Conservation (phyloP, 495 filamentous ascomycete species). For the Wilcoxina mikolae region DNA sequence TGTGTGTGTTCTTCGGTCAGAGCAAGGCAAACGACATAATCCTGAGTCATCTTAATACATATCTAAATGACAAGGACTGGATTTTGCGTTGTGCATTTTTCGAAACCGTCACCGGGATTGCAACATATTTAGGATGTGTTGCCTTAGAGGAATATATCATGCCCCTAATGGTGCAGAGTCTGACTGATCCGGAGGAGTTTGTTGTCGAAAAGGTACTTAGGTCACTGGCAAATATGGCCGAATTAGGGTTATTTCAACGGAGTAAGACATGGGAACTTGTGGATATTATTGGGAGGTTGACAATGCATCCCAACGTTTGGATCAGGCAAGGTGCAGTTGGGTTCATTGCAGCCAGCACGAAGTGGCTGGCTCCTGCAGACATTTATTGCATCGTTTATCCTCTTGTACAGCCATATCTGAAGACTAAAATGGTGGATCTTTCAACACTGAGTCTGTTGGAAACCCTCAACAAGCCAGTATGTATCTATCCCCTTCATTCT, state of each 20-base stretch:
- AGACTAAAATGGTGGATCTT: conserved; percentile 45
- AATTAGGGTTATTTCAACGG: conserved; percentile 71
- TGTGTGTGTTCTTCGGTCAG: conserved; percentile 92
- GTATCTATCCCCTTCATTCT: neutral
- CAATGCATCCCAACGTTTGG: conserved; percentile 90
- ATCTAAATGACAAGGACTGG: conserved; percentile 94
- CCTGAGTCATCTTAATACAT: conserved; percentile 89
- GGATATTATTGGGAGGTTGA: conserved; percentile 32
- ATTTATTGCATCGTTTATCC: conserved; percentile 67
- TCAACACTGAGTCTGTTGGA: conserved; percentile 64
- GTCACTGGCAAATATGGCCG: conserved; percentile 77
- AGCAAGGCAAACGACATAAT: conserved; percentile 83
- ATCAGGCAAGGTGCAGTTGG: conserved; percentile 56
- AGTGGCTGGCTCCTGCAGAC: conserved; percentile 68
- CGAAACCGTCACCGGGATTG: conserved; percentile 85
- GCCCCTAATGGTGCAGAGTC: conserved; percentile 89
- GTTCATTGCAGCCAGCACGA: conserved; percentile 62
- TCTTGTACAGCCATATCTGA: conserved; percentile 68
- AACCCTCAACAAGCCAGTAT: conserved; percentile 57
- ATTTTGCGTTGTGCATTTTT: conserved; percentile 93
- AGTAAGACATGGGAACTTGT: conserved; percentile 76
- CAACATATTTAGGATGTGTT: conserved; percentile 70
- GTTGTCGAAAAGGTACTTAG: conserved; percentile 83
- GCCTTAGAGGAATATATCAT: conserved; percentile 91
- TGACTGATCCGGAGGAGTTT: conserved; percentile 89